Percentiles rank a stretch among this genome's conserved stretches.
Conservation (phyloP, 805 yeast genomes). For the Ogataea paraovalis region DNA sequence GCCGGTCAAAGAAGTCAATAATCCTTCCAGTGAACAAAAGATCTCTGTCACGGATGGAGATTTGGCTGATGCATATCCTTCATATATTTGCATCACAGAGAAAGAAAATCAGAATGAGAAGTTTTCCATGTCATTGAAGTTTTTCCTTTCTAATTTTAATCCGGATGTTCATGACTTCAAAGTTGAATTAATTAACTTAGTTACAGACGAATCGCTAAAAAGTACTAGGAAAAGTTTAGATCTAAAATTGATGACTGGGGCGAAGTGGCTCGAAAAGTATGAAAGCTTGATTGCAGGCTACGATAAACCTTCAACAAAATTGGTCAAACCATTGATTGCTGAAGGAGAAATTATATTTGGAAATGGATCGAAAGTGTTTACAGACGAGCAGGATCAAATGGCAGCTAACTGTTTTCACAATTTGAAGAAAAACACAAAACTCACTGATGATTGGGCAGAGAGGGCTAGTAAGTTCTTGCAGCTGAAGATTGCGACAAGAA, state of each 20-base stretch:
- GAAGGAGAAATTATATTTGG: slow-evolving; percentile 53
- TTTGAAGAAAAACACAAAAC: slow-evolving; percentile 39
- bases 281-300: slow-evolving; percentile 36
- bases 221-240: slow-evolving; percentile 34
- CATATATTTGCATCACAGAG: slow-evolving; percentile 39
- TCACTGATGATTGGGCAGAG: slow-evolving; percentile 49
- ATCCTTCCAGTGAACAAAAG: slow-evolving; percentile 21
- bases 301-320: slow-evolving; percentile 44
- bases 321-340: slow-evolving; percentile 38
- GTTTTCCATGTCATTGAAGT: slow-evolving; percentile 31
- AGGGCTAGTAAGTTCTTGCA: slow-evolving; percentile 51
- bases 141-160: slow-evolving; percentile 26
- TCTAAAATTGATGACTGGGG: slow-evolving; percentile 42
- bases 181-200: slow-evolving; percentile 42
- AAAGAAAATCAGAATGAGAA: slow-evolving; percentile 26
- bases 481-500: slow-evolving; percentile 48
- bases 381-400: slow-evolving; percentile 3
- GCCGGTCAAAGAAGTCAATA: slow-evolving; percentile 29
- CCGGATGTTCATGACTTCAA: slow-evolving; percentile 21
- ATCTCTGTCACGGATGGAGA: slow-evolving; percentile 51
- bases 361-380: slow-evolving; percentile 1
- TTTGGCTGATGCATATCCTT: slow-evolving; percentile 48
- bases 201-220: slow-evolving; percentile 51
- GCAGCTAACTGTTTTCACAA: slow-evolving; percentile 22
- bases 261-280: slow-evolving; percentile 49